phyloP scores from a whole-genome alignment of 495 filamentous ascomycete genomes.

The Penicillium turbatum region DNA sequence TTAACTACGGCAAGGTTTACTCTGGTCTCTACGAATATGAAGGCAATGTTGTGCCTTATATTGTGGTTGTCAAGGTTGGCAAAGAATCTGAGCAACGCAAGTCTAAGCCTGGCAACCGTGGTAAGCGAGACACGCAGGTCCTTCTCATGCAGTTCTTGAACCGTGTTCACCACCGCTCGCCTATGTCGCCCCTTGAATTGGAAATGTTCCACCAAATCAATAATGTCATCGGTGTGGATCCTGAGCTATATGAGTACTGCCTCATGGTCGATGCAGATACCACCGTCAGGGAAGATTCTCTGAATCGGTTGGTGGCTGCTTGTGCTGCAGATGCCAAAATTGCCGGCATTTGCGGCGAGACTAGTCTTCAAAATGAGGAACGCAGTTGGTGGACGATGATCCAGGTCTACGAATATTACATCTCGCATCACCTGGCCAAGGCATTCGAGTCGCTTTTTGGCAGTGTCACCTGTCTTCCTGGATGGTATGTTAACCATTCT shows the following conservation, averaged over 20 bases:
- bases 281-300: constrained; percentile 83
- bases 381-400: constrained; percentile 99
- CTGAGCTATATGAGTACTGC: constrained; percentile 94
- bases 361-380: constrained; percentile 92
- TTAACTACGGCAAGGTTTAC: constrained; percentile 98
- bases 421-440: constrained; percentile 90
- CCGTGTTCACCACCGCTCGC: constrained; percentile 86
- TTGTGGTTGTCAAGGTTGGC: constrained; percentile 94
- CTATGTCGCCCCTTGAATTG: constrained; percentile 93
- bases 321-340: constrained; percentile 95
- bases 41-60: constrained; percentile 93
- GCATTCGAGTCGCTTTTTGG: constrained; percentile 94
- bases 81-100: constrained; percentile 92
- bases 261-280: constrained; percentile 99
- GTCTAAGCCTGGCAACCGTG: constrained; percentile 93
- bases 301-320: constrained; percentile 87
- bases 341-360: constrained; percentile 96
- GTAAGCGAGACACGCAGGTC: constrained; percentile 96
- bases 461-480: constrained; percentile 94
- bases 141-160: constrained; percentile 84
- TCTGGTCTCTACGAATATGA: constrained; percentile 97
- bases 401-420: constrained; percentile 98
- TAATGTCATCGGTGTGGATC: constrained; percentile 97
- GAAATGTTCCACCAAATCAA: constrained; percentile 99
- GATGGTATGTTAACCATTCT: constrained; percentile 66